These are phyloP conservation scores for Aureobasidium musti DNA, from an alignment of 2,329 filamentous ascomycete genomes.

Conservation along the genomic window DNA sequence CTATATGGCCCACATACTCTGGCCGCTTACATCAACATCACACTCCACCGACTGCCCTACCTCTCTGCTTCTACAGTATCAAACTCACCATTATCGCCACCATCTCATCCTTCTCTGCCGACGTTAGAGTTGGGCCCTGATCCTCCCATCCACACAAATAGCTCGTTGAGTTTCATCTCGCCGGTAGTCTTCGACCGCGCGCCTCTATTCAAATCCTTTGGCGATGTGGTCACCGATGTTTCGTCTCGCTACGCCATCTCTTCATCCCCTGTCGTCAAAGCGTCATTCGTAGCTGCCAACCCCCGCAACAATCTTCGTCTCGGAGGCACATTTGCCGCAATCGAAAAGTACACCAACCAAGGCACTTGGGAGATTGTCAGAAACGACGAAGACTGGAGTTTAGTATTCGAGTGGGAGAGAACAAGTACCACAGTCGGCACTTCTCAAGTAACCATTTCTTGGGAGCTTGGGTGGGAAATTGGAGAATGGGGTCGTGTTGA, in stretches of 20 bases:
- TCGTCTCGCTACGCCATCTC: conserved; percentile 59
- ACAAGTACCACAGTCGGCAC: conserved; percentile 68
- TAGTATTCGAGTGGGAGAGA: conserved; percentile 78
- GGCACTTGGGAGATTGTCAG: conserved; percentile 65
- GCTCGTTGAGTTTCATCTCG: conserved; percentile 77
- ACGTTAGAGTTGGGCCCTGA: conserved; percentile 53
- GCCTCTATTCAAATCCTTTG: conserved; percentile 68
- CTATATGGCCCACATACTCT: conserved; percentile 82
- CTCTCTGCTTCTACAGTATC: conserved; percentile 53
- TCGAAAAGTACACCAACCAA: conserved; percentile 62
- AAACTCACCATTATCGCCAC: conserved; percentile 42
- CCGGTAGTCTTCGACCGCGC: conserved; percentile 73
- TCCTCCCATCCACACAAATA: conserved; percentile 76
- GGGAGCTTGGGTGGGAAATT: conserved; percentile 68
- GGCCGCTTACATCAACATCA: conserved; percentile 84
- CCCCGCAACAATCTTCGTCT: conserved; percentile 83
- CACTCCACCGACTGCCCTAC: conserved; percentile 69
- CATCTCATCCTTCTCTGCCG: conserved; percentile 40
- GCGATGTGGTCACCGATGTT: conserved; percentile 60
- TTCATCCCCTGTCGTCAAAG: conserved; percentile 61
- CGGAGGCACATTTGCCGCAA: conserved; percentile 73
- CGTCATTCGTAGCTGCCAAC: conserved; percentile 80
- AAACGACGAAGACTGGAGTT: conserved; percentile 78
- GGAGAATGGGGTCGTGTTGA: conserved; percentile 35
- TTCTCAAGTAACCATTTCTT: conserved; percentile 76